Evolutionary conservation across 2,329 filamentous ascomycete genomes (phyloP), one percentile per base, ranked within the genome.

Genomic region (Colletotrichum sp.): DNA sequence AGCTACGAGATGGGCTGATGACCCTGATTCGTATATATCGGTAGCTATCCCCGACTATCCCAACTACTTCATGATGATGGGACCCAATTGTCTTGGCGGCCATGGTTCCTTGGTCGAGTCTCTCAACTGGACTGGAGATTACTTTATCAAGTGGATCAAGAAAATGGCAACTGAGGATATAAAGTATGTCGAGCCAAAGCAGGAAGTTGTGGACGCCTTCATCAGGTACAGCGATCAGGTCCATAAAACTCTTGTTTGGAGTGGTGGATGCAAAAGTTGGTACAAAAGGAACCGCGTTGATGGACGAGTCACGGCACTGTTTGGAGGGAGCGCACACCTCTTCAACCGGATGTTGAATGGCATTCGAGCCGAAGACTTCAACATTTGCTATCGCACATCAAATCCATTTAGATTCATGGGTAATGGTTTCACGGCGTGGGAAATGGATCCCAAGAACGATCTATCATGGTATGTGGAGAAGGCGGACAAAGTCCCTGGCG

Each of bases 341-440:
- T 87, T 85, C 79, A 80, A 82, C 57, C 78, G 81, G 71, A 72
- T 85, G 71, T 79, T 86, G 21, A 78, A 82, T 13, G 81, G 85
- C 5, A 83, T 89, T 13, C 81, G 88, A 9, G 83, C 83, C 1
- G 88, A 90, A 78, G 88, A 90, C 77, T 89, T 88, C 76, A 84
- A 89, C 5, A 85, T 89, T 52, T 80, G 80, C 63, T 89, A 89
- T 77, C 81, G 83, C 60, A 85, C 82, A 18, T 72, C 78, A n/a
- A 89, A 89, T 78, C 80, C 83, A 18, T 89, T 87, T 78, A 76
- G 84, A 30, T 88, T 88, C 77, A 85, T 89, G 86, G 88, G 88
- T 1, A 89, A 89, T 79, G 88, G 88, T 2, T 86, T 87, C 76
- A 86, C 86, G 3, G 80, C 81, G 52, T 82, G 81, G 72, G 85